Percentiles rank a stretch among this genome's conserved stretches.
Conservation (phyloP, 2,329 filamentous ascomycete species). For the Ascochyta fabae region DNA sequence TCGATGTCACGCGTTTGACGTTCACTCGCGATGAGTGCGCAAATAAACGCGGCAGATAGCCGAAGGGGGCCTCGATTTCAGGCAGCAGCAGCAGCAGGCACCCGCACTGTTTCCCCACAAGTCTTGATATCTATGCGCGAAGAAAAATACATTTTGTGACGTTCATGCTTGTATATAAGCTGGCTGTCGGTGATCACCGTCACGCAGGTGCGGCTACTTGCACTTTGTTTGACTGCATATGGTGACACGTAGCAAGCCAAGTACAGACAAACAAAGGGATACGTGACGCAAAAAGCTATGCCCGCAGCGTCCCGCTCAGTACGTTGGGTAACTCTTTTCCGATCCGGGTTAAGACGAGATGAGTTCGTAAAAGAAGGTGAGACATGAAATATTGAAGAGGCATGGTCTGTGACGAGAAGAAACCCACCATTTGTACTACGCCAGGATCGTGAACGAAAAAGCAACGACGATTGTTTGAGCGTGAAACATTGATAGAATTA, state of each 20-base stretch:
- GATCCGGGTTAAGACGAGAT: not conserved
- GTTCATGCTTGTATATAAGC: not conserved
- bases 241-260: conserved; percentile 7
- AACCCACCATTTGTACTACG: no score
- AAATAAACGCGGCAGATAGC: conserved; percentile 7
- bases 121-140: not conserved
- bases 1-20: conserved; percentile 10
- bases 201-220: not conserved
- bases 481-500: not conserved
- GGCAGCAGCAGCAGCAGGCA: conserved; percentile 17
- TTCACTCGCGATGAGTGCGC: conserved; percentile 1
- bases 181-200: not conserved
- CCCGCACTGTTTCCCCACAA: not conserved
- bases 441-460: no score
- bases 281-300: not conserved
- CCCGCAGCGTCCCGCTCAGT: not conserved
- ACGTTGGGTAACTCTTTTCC: not conserved
- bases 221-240: conserved; percentile 1
- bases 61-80: conserved; percentile 5
- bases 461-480: not conserved
- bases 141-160: not conserved
- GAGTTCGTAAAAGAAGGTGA: not conserved
- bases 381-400: not conserved
- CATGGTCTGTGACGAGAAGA: not conserved
- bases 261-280: conserved; percentile 3